A percentile compares a stretch with the other conserved stretches of the same genome.
phyloP scores from a whole-genome alignment of 2,329 filamentous ascomycete species.

The Aspergillus hortae region DNA sequence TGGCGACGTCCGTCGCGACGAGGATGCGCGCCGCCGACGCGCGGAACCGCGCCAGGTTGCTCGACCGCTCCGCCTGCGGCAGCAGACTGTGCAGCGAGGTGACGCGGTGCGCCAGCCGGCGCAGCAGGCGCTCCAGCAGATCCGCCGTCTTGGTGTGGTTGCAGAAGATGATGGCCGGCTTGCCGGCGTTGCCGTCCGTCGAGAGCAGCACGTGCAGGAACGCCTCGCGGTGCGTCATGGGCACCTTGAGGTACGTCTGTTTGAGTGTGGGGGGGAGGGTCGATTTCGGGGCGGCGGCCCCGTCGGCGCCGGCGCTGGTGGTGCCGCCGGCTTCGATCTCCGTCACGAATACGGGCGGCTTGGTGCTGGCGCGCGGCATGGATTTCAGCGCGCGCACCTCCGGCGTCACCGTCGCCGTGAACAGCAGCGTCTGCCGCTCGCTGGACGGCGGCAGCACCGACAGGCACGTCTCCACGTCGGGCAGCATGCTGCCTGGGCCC shows the following conservation, averaged over 20 bases:
- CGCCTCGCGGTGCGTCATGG: constrained; percentile 88
- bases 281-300: not conserved
- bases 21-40: constrained; percentile 84
- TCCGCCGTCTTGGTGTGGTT: constrained; percentile 88
- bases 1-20: constrained; percentile 92
- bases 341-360: constrained; percentile 78
- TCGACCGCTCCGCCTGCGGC: constrained; percentile 76
- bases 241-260: constrained; percentile 83
- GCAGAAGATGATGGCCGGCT: constrained; percentile 87
- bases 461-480: constrained; percentile 86
- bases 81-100: constrained; percentile 87
- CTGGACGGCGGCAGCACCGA: constrained; percentile 72
- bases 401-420: constrained; percentile 91
- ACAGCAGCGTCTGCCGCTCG: constrained; percentile 86
- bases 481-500: constrained; percentile 81
- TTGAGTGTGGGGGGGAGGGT: constrained; percentile 73
- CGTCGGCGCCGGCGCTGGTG: constrained; percentile 38
- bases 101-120: constrained; percentile 81
- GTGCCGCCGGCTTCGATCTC: constrained; percentile 54
- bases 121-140: constrained; percentile 81
- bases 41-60: constrained; percentile 88
- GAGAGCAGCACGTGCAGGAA: constrained; percentile 87
- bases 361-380: constrained; percentile 64
- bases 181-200: constrained; percentile 70
- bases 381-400: constrained; percentile 86